A percentile compares a stretch with the other conserved stretches of the same genome.
These are phyloP conservation scores for Quercus rubra DNA, from an alignment of 306 rosid species.

Conservation along the genomic window DNA sequence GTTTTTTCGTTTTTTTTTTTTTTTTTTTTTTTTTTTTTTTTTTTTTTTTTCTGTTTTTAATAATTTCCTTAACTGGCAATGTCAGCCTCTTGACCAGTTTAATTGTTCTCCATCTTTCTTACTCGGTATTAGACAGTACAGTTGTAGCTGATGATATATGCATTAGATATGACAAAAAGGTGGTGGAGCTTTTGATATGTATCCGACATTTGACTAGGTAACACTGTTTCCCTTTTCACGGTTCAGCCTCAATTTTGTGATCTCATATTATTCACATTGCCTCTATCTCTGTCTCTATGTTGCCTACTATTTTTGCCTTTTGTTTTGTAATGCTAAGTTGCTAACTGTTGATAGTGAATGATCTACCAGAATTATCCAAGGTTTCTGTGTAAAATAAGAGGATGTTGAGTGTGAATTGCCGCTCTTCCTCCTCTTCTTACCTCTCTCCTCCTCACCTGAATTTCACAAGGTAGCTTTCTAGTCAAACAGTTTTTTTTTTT, in stretches of 20 bases:
- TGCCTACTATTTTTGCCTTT: background rate
- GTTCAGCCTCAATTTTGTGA: background rate
- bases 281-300: background rate
- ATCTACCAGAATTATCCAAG: background rate
- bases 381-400: background rate
- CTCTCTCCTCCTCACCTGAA: background rate
- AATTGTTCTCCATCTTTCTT: conserved; percentile 2
- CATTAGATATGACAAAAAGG: background rate
- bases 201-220: background rate
- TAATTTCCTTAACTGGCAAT: conserved; percentile 6
- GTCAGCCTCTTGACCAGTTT: conserved; percentile 20
- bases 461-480: conserved; percentile 6
- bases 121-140: background rate
- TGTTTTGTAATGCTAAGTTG: background rate
- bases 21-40: too few species aligned
- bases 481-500: background rate
- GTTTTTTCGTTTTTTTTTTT: background rate
- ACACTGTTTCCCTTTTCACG: background rate
- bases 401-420: conserved; percentile 16
- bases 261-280: background rate
- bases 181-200: background rate
- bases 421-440: conserved; percentile 12
- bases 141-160: background rate
- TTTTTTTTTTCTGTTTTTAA: too few species aligned
- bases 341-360: background rate